These are phyloP conservation scores for Penicillium corylophilum DNA, from an alignment of 2,329 filamentous ascomycete genomes.

Conservation along the genomic window DNA sequence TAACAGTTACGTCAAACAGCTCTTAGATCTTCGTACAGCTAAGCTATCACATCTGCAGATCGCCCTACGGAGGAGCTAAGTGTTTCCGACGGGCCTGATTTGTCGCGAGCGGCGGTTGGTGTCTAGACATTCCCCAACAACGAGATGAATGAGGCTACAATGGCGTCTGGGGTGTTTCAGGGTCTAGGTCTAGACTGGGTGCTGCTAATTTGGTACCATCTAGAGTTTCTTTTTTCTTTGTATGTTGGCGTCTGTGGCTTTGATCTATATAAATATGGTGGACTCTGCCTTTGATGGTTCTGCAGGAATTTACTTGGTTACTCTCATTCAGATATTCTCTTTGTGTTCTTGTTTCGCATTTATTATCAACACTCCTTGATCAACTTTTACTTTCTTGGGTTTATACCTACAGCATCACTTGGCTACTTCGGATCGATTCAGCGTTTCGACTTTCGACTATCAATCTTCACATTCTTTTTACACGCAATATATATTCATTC, in stretches of 20 bases:
- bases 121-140: conserved; percentile 4
- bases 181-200: conserved; percentile 9
- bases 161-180: background rate
- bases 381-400: background rate
- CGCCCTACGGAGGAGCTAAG: background rate
- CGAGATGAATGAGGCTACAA: background rate
- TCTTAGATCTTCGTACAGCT: conserved; percentile 1
- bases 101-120: background rate
- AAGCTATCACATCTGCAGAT: background rate
- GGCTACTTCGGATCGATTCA: background rate
- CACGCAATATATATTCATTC: background rate
- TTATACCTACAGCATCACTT: background rate
- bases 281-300: background rate
- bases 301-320: background rate
- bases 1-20: background rate
- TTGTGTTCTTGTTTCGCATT: background rate
- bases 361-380: background rate
- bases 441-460: background rate
- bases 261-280: conserved; percentile 6
- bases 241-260: background rate
- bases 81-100: background rate
- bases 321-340: background rate
- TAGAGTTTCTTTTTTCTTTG: conserved; percentile 7
- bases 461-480: background rate
- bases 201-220: conserved; percentile 17